Conservation (phyloP, 2,329 filamentous ascomycete species). For the Pseudocercospora vitis region DNA sequence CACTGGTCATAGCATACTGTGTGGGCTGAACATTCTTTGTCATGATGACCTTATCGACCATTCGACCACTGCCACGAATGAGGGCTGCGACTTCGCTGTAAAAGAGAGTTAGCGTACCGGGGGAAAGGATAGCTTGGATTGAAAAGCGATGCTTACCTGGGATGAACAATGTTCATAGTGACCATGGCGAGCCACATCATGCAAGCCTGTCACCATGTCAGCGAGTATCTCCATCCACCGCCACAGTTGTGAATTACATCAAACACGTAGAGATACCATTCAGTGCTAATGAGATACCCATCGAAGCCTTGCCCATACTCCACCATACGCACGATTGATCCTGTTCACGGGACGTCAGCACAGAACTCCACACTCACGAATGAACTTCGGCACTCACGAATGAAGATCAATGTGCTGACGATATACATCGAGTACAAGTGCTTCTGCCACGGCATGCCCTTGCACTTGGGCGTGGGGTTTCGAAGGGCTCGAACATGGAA, state of each 20-base stretch:
- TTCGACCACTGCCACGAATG: conserved; percentile 18
- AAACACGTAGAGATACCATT: conserved; percentile 30
- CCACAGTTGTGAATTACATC: conserved; percentile 6
- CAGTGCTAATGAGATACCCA: conserved; percentile 46
- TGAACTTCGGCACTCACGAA: conserved; percentile 29
- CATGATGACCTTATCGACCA: conserved; percentile 15
- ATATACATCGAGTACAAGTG: conserved; percentile 48
- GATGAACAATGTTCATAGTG: conserved; percentile 19
- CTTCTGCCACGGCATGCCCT: conserved; percentile 36
- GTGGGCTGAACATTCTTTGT: conserved; percentile 14
- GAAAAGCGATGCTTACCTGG: too few species aligned
- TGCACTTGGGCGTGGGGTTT: conserved; percentile 17
- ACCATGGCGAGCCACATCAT: conserved; percentile 23
- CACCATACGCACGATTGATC: conserved; percentile 50
- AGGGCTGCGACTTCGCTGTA: conserved; percentile 19
- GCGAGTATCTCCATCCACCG: background rate
- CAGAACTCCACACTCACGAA: background rate
- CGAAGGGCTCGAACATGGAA: conserved; percentile 34
- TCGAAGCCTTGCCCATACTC: conserved; percentile 50
- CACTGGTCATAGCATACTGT: background rate
- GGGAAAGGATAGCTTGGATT: too few species aligned
- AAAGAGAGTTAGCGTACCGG: too few species aligned
- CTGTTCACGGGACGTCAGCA: background rate
- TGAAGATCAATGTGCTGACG: conserved; percentile 48
- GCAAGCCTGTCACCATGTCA: background rate